Evolutionary conservation across 2,329 filamentous ascomycete genomes (phyloP).

Genomic region (Fusarium brachygibbosum): DNA sequence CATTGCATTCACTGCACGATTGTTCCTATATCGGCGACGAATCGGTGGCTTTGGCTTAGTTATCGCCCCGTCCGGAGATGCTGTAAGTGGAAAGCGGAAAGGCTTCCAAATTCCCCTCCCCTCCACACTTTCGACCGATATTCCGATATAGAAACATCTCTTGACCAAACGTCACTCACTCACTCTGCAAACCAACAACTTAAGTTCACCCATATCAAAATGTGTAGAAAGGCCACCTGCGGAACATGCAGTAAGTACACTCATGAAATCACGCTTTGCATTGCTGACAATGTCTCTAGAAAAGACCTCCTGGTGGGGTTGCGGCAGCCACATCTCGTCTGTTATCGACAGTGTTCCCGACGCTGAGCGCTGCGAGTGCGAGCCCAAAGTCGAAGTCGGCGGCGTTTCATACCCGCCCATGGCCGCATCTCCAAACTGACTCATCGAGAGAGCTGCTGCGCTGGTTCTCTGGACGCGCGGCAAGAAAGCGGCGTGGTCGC

Average conservation of each 20-base stretch:
- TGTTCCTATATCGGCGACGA: slow-evolving; percentile 18
- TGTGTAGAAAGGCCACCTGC: slow-evolving; percentile 77
- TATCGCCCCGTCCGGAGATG: slow-evolving; percentile 30
- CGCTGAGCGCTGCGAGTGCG: slow-evolving; percentile 74
- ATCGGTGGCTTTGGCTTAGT: slow-evolving; percentile 27
- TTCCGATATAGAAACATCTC: slow-evolving; percentile 5
- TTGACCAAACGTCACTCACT: slow-evolving; percentile 4
- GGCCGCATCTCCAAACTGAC: slow-evolving; percentile 62
- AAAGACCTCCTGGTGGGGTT: slow-evolving; percentile 71
- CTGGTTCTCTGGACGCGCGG: slow-evolving; percentile 50
- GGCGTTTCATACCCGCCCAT: slow-evolving; percentile 76
- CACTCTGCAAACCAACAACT: neutral
- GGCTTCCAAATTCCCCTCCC: slow-evolving; percentile 7
- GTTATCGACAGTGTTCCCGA: slow-evolving; percentile 73
- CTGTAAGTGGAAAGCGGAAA: slow-evolving; percentile 25
- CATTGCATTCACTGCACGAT: neutral
- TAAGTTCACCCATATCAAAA: slow-evolving; percentile 51
- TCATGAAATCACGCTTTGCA: too few species aligned
- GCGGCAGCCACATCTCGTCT: slow-evolving; percentile 70
- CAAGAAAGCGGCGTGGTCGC: slow-evolving; percentile 50
- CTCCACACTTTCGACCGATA: slow-evolving; percentile 17
- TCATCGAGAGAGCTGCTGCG: slow-evolving; percentile 49
- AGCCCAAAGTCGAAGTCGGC: slow-evolving; percentile 71
- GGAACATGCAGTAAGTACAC: slow-evolving; percentile 70
- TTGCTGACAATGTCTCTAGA: slow-evolving; percentile 26